phyloP scores from a whole-genome alignment of 306 rosid species.

The Phaseolus lunatus region DNA sequence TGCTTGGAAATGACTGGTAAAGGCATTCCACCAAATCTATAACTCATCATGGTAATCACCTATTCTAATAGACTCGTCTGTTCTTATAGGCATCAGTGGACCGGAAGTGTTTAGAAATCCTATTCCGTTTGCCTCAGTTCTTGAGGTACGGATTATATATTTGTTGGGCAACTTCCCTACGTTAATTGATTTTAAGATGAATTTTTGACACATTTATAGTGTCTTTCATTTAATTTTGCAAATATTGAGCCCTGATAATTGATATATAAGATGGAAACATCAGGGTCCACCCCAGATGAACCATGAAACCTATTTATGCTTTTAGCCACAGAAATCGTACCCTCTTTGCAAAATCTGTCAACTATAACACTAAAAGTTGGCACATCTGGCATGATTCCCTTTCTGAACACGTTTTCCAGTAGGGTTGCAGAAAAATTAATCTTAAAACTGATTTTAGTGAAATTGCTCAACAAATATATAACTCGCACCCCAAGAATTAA shows the following conservation, averaged over 20 bases:
- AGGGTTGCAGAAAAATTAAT: background rate
- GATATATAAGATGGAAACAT: conserved; percentile 33
- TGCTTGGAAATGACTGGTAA: background rate
- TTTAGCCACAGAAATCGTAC: background rate
- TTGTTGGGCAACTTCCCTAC: no score
- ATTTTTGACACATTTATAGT: background rate
- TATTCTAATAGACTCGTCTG: no score
- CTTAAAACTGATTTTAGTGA: no score
- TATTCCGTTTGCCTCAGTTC: no score
- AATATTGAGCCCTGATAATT: conserved; percentile 26
- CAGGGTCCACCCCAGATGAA: conserved; percentile 3
- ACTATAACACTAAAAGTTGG: background rate
- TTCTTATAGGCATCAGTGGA: no score
- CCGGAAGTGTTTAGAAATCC: no score
- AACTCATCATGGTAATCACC: no score
- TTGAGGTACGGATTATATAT: no score
- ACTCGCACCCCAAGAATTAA: no score
- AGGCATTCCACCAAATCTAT: background rate
- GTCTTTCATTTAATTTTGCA: conserved; percentile 18
- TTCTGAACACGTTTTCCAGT: background rate
- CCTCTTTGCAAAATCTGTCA: background rate
- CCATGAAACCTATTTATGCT: background rate
- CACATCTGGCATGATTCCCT: background rate
- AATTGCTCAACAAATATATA: no score
- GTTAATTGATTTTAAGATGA: no score